Evolutionary conservation across 129 eudicot genomes (phyloP), one percentile per base, ranked within the genome.

Genomic region (Logfia minima): DNA sequence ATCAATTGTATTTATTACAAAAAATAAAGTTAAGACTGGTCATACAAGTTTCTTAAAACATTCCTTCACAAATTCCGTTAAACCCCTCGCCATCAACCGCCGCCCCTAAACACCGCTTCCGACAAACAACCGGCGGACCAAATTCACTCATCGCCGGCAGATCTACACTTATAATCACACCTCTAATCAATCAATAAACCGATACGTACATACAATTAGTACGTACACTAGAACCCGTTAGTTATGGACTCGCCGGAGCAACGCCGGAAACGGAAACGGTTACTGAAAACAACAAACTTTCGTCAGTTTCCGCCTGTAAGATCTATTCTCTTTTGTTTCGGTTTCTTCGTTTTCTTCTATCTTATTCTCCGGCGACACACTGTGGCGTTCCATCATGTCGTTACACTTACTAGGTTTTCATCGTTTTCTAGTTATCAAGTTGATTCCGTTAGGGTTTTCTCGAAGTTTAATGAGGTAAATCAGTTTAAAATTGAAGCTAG

Each of bases 401-500:
- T 90, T 34, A 70, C 90, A 4, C 83, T 85, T 69, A 81, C 92
- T 86, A 32, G 55, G 6, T 48, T 48, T 14, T 86, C 96, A 16
- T 78, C 84, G 11, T 59, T 77, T 22, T 87, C 92, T 56, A 72
- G 77, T 29, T 85, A 69, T 76, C 82, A 18, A 39, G n/a, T 75
- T 6, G 60, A 60, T 66, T 23, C 84, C 14, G 61, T 64, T 72
- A 67, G 23, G 18, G 60, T 48, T 43, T 72, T 71, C 31, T 37
- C 71, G 2, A 45, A 55, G 75, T 23, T 66, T n/a, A 62, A 29
- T 52, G 43, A 58, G 16, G 48, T 71, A 6, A 52, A 66, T 19
- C 79, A 79, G 6, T 67, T 85, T 37, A 83, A 76, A 39, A 76
- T 89, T 14, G 91, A 91, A 66, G 86, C 79, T 58, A 76, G 85